A percentile compares a stretch with the other conserved stretches of the same genome.
These are phyloP conservation scores for Ambrosia artemisiifolia DNA, from an alignment of 129 eudicot species.

Conservation along the genomic window DNA sequence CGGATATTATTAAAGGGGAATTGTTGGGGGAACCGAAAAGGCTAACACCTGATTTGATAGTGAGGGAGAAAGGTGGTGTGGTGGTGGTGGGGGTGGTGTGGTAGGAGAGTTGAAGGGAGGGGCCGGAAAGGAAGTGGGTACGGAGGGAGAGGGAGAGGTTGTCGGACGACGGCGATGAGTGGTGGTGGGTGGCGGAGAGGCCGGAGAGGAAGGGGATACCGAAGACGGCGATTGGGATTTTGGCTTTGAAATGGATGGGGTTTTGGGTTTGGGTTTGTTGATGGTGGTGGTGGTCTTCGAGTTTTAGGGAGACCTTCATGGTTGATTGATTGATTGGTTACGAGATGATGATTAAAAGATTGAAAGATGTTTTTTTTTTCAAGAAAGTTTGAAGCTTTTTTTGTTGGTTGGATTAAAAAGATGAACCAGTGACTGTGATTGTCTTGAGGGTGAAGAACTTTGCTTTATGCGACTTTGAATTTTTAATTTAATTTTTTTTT, in stretches of 20 bases:
- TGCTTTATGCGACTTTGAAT: no score
- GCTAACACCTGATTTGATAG: slow-evolving; percentile 71
- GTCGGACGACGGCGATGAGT: slow-evolving; percentile 36
- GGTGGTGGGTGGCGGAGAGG: slow-evolving; percentile 71
- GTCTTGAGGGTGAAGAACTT: neutral
- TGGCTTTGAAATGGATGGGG: slow-evolving; percentile 71
- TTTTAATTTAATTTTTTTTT: no score
- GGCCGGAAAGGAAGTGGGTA: slow-evolving; percentile 71
- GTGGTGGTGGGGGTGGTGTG: slow-evolving; percentile 20
- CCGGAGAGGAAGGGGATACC: slow-evolving; percentile 78
- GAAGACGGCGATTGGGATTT: slow-evolving; percentile 75
- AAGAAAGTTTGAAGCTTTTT: neutral
- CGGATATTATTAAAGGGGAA: slow-evolving; percentile 75
- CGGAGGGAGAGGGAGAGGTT: slow-evolving; percentile 71
- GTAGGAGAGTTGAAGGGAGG: slow-evolving; percentile 83
- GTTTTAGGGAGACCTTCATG: slow-evolving; percentile 67
- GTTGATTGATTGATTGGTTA: slow-evolving; percentile 1
- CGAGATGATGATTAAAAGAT: neutral
- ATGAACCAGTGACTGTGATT: slow-evolving; percentile 3
- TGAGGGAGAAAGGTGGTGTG: slow-evolving; percentile 44
- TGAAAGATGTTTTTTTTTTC: neutral
- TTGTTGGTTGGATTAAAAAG: neutral
- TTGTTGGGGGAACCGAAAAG: slow-evolving; percentile 72
- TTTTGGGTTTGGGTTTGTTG: slow-evolving; percentile 32
- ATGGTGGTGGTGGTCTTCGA: slow-evolving; percentile 50